Base-by-base conservation (phyloP, 768 basidiomycete species). In the Tylopilus vinaceipallidus region DNA sequence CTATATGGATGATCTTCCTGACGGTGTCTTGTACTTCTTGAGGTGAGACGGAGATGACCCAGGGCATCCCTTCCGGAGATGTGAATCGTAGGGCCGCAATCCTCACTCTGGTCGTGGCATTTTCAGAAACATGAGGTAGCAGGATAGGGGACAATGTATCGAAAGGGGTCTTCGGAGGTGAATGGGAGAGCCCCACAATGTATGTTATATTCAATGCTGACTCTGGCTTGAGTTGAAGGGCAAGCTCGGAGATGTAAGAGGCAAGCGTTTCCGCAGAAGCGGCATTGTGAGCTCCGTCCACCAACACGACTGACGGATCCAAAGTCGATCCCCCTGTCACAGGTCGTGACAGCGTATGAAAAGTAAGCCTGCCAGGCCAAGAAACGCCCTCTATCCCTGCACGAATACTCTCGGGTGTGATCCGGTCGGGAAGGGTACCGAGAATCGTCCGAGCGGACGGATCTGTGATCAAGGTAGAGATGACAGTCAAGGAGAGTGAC, bases 221-320 rank as follows among this genome's bases (percentile, higher is more conserved):
- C n/a, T 42, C 42, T 36, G 55, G 50, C 41, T 45, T 48, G 29
- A 61, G 51, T 16, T 52, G 63, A 45, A 49, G 67, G 38, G 59
- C 69, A 54, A 70, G 74, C 39, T 70, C 67, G 47, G 64, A 61
- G 24, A 73, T 70, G 64, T 91, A 98, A 2, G 73, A 63, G 8
- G 83, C 77, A 11, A 98, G 79, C 0, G 80, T 79, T 24, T 66
- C 55, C 0, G 92, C 78, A 0, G 92, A 92, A 6, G 90, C 84
- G 7, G 83, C 71, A 63, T 98, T 99, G 66, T 98, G 97, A 1
- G 97, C 95, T 3, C 97, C 97, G 61, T 99, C 97, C 5, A 86
- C 87, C 11, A 98, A 77, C 12, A 95, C 57, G 19, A 66, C 68
- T 8, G 78, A 54, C 37, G 60, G 49, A 42, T 55, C 49, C 36